Evolutionary conservation across 306 rosid species (phyloP), one percentile per base, ranked within the genome.

Genomic region (Vigna mungo): DNA sequence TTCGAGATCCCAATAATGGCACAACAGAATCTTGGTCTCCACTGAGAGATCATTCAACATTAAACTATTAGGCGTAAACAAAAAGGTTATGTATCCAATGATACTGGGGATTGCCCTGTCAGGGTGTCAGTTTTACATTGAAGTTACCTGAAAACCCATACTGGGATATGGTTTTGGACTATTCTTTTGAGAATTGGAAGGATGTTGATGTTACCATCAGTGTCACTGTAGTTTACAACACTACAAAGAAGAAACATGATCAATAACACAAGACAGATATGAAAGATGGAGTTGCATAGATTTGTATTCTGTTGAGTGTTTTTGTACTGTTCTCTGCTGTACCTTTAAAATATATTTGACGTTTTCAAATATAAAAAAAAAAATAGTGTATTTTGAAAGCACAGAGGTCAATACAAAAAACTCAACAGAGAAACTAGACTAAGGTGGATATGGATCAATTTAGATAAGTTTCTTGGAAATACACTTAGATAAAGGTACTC

Each of bases 1-100:
- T 89, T 48, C 97, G 81, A n/a, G 97, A 87, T 11, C 97, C 97
- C 77, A 90, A 4, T 59, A 93, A 80, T 12, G 97, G 96, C 74
- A 89, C 92, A 20, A 90, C 96, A 17, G 97, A 87, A 78, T 92
- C 97, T 77, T 89, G 89, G 34, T 92, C 97, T 11, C 97, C 97
- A 49, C 97, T 92, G 81, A 64, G 80, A 64, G 62, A 74, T 76
- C 32, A 63, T 69, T 54, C 48, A 11, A 61, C 27, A 37, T 59
- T 51, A 17, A 75, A 47, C n/a, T 56, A 16, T 73, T 21, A 39
- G 6, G 15, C 43, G 37, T 15, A 2, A 54, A 21, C 9, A 36
- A 34, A 51, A 11, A 8, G 20, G 37, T 34, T 34, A 65, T 51
- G 48, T 51, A 60, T 23, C 69, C 68, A 9, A 56, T 47, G 53